Base-by-base conservation (phyloP, 805 yeast species). In the Sugiyamaella mastotermitis region DNA sequence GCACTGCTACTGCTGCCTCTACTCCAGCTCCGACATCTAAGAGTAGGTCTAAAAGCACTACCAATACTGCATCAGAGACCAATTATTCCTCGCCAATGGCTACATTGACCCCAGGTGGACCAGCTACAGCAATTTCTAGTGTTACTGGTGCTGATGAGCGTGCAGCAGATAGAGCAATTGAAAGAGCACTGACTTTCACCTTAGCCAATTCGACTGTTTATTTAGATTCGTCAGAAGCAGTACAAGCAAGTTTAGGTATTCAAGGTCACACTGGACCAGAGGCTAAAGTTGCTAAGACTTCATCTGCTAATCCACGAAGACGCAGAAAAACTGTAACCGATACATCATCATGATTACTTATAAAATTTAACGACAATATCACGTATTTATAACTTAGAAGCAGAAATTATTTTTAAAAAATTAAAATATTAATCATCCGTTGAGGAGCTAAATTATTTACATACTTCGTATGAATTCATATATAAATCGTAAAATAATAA, bases 131-230 rank as follows among this genome's bases (percentile, higher is more conserved):
- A 3, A 29, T 37, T 9, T 35, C 34, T 2, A 31, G 20, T 10
- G 15, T 23, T 5, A 31, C 42, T 8, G 14, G 27, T 8, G 33
- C 29, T 11, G 31, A 26, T 4, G 46, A 42, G 9, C 22, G 38
- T 10, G 39, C 37, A 23, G 26, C 34, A 11, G 46, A 43, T 18
- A 25, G 38, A 16, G 42, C 45, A 38, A 49, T 52, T 46, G 50
- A 47, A 20, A 38, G 52, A 8, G 55, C 58, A 4, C 38, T 54
- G 24, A 37, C 43, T 5, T 45, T 33, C 35, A 45, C 51, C 5
- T 35, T 42, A 9, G 19, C 37, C 15, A 41, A 38, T 26, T 25
- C 47, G n/a, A 45, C 46, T 13, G 31, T 40, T 6, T 47, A 40
- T 17, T 28, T 47, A 2, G 51, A 47, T 25, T 13, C 38, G 3